These are phyloP conservation scores for Alloteropsis semialata DNA, from an alignment of 176 grass and related monocot genomes.

Conservation along the genomic window DNA sequence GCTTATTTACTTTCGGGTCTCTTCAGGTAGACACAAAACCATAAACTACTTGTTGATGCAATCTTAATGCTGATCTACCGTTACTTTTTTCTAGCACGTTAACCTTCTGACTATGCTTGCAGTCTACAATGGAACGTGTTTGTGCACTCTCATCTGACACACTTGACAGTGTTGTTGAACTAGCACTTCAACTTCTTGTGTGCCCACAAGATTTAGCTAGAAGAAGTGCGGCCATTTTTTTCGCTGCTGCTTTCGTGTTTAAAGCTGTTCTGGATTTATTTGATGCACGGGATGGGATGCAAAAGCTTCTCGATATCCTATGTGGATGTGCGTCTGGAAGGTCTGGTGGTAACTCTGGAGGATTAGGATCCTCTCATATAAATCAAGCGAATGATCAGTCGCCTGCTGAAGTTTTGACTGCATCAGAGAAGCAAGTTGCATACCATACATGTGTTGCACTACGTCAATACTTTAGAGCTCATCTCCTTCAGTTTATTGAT, in stretches of 20 bases:
- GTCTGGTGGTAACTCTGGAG: constrained; percentile 65
- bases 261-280: constrained; percentile 93
- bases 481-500: constrained; percentile 89
- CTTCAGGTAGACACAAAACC: constrained; percentile 65
- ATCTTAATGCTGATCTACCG: not conserved
- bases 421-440: constrained; percentile 92
- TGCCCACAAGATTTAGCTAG: constrained; percentile 83
- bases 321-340: constrained; percentile 70
- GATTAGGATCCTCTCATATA: constrained; percentile 54
- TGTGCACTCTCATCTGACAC: constrained; percentile 70
- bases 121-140: constrained; percentile 96
- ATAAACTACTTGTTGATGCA: not conserved
- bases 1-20: constrained; percentile 95
- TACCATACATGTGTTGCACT: constrained; percentile 96
- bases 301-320: constrained; percentile 83
- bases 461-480: constrained; percentile 90
- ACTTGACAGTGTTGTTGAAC: constrained; percentile 79
- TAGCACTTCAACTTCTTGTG: constrained; percentile 84
- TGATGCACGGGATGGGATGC: constrained; percentile 79
- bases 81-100: not conserved
- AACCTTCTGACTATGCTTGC: constrained; percentile 29
- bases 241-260: constrained; percentile 93
- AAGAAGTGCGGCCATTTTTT: constrained; percentile 91
- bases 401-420: constrained; percentile 63
- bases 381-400: constrained; percentile 60